Base-by-base conservation (phyloP, 2,329 filamentous ascomycete species). In the Diplocarpon mali region DNA sequence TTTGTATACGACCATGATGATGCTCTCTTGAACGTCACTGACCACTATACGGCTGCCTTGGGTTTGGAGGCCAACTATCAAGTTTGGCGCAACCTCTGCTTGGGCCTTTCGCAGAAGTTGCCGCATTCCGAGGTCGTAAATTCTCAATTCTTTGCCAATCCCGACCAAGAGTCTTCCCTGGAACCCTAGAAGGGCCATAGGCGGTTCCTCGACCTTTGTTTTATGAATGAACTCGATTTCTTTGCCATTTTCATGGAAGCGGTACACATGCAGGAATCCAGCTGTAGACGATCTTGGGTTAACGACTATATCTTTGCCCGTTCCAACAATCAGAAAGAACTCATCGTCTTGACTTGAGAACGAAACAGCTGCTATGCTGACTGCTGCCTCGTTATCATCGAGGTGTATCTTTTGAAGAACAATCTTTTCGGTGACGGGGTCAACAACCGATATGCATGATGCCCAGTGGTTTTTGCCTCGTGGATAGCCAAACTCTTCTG, bases 221-320 rank as follows among this genome's bases (percentile, higher is more conserved):
- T 95, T 95, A 67, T 98, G 92, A 51, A 95, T 89, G 47, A 96
- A 92, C 59, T 95, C 85, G 13, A 98, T 74, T 57, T 87, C 80
- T 44, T 79, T 80, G n/a, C 93, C 93, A 50, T 87, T 79, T 39
- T 93, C 83, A 41, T 83, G 76, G 63, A 98, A 86, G 35, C 87
- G 80, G 64, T 95, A 98, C 20, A 96, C 84, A 58, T 95, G 86
- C 30, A 98, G 85, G 55, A 83, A 95, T 0, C 90, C 92, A 49
- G 80, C 80, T 1, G 75, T 78, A 53, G 77, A 89, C 41, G 80
- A 81, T 40, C 82, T 76, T 9, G 89, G 88, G 51, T 75, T 85
- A 46, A 89, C 74, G 13, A 82, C 71, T 70, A 96, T 80, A 61
- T 98, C 85, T 64, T 94, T 94, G 2, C 84, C 90, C 1, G 90